phyloP scores from a whole-genome alignment of 495 filamentous ascomycete genomes.

The Neurospora sp. region DNA sequence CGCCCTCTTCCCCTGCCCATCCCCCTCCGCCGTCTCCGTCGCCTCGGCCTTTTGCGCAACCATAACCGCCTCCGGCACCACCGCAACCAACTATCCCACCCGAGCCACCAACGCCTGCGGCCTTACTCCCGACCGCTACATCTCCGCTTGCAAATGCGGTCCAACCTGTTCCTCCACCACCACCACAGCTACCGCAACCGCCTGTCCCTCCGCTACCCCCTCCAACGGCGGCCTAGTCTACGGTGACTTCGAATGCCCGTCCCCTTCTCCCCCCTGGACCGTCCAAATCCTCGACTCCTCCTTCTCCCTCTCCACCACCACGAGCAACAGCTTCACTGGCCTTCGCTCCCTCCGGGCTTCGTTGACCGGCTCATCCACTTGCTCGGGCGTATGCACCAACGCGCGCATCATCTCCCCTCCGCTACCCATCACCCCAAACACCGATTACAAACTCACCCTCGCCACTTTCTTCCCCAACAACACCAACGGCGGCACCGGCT shows the following conservation, averaged over 20 bases:
- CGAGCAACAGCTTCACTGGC: background rate
- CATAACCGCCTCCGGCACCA: slow-evolving; percentile 8
- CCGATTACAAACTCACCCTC: slow-evolving; percentile 2
- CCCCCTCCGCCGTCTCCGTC: slow-evolving; percentile 5
- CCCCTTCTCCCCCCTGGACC: slow-evolving; percentile 8
- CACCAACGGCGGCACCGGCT: background rate
- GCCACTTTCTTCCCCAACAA: background rate
- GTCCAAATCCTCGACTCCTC: slow-evolving; percentile 8
- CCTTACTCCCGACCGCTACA: slow-evolving; percentile 5
- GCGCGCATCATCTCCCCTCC: background rate
- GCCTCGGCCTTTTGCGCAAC: slow-evolving; percentile 13
- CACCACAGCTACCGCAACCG: background rate
- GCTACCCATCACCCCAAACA: slow-evolving; percentile 1
- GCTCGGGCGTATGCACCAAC: background rate
- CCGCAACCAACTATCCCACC: slow-evolving; percentile 14
- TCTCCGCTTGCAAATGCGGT: slow-evolving; percentile 13
- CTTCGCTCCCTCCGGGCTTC: background rate
- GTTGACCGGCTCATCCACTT: background rate
- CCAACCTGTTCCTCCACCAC: slow-evolving; percentile 9
- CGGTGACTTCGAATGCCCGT: slow-evolving; percentile 16
- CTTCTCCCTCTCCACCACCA: slow-evolving; percentile 1
- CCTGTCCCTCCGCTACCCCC: slow-evolving; percentile 3
- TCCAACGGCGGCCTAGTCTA: slow-evolving; percentile 3
- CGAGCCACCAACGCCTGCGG: slow-evolving; percentile 12
- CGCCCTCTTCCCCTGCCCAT: slow-evolving; percentile 12